Conservation (phyloP, 2,329 filamentous ascomycete species). For the Simplicillium sp. region DNA sequence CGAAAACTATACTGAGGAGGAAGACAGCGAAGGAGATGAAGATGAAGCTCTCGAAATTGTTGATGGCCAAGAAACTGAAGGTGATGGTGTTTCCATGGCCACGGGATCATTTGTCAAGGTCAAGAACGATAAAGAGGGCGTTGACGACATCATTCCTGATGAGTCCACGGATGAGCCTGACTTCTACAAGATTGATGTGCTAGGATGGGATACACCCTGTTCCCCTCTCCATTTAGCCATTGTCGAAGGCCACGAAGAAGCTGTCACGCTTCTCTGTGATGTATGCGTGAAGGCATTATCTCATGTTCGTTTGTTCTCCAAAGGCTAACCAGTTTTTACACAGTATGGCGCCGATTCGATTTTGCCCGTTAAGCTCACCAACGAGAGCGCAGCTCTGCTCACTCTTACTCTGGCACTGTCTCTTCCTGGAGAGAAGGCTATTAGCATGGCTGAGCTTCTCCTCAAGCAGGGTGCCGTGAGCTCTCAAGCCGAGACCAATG, state of each 20-base stretch:
- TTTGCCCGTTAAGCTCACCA: constrained; percentile 57
- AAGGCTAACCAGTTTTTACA: constrained; percentile 11
- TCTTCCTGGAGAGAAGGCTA: constrained; percentile 53
- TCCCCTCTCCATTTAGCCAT: constrained; percentile 75
- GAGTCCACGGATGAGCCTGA: constrained; percentile 60
- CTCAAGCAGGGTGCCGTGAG: constrained; percentile 63
- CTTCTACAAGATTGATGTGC: constrained; percentile 66
- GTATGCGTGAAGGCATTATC: constrained; percentile 20
- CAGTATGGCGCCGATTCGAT: constrained; percentile 71
- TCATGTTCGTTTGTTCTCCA: not conserved
- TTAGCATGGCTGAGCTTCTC: constrained; percentile 54
- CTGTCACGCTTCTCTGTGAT: constrained; percentile 59
- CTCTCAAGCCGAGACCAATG: constrained; percentile 59
- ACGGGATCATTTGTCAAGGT: constrained; percentile 72
- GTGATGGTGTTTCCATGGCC: constrained; percentile 40
- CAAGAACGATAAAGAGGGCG: constrained; percentile 30
- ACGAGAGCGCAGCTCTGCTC: constrained; percentile 52
- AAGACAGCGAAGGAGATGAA: constrained; percentile 21
- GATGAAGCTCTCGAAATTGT: constrained; percentile 37
- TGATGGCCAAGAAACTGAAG: constrained; percentile 36
- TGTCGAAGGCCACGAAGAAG: constrained; percentile 57
- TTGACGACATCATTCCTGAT: constrained; percentile 35
- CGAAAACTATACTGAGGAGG: constrained; percentile 22
- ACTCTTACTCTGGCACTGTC: constrained; percentile 59
- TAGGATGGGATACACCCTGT: constrained; percentile 70